Conservation (phyloP, 1,139 yeast species). For the Kodamaea arcana region DNA sequence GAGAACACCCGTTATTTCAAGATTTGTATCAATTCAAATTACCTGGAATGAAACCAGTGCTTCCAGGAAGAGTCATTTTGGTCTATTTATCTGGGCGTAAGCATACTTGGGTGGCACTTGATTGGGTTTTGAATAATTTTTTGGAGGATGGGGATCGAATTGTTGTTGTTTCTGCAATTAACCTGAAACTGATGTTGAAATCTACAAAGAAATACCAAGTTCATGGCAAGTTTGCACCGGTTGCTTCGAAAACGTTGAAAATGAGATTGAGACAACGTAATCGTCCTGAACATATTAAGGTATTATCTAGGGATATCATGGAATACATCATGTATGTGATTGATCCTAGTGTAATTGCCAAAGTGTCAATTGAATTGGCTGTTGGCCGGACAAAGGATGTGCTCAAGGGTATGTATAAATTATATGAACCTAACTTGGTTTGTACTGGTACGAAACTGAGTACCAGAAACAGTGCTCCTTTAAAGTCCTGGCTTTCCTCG, state of each 20-base stretch:
- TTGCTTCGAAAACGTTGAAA: constrained; percentile 23
- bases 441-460: constrained; percentile 58
- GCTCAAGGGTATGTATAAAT: constrained; percentile 55
- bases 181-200: constrained; percentile 10
- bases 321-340: constrained; percentile 44
- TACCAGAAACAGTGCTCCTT: constrained; percentile 41
- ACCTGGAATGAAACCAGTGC: constrained; percentile 31
- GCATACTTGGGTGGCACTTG: constrained; percentile 79
- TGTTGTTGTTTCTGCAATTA: constrained; percentile 48
- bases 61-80: constrained; percentile 53
- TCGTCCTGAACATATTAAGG: constrained; percentile 32
- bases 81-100: constrained; percentile 66
- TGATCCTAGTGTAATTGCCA: constrained; percentile 48
- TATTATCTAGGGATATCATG: constrained; percentile 41
- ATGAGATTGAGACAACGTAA: constrained; percentile 30
- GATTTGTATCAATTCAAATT: constrained; percentile 31
- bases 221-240: constrained; percentile 5
- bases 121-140: constrained; percentile 54
- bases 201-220: not conserved
- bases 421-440: constrained; percentile 63
- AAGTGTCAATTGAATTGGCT: constrained; percentile 59
- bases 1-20: constrained; percentile 42
- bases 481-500: constrained; percentile 59
- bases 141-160: constrained; percentile 62
- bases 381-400: constrained; percentile 57